A percentile compares a stretch with the other conserved stretches of the same genome.
Evolutionary conservation across 495 filamentous ascomycete species (phyloP).

Genomic region (Neurospora hispaniola): DNA sequence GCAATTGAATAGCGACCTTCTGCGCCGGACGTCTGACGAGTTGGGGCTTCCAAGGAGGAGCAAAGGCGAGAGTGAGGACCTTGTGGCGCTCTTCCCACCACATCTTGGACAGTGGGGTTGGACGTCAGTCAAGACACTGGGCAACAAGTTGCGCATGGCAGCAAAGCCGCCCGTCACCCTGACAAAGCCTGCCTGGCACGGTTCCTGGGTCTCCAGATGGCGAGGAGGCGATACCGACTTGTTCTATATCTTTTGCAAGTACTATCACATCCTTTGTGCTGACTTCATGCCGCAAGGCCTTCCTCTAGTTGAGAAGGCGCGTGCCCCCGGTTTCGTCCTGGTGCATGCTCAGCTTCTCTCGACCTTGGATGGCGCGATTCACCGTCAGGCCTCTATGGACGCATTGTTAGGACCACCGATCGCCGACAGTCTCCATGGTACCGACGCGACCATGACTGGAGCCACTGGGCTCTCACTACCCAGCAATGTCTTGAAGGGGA

Average conservation of each 20-base stretch:
- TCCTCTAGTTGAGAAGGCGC: constrained; percentile 49
- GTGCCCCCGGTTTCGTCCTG: constrained; percentile 70
- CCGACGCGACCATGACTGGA: constrained; percentile 61
- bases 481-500: constrained; percentile 62
- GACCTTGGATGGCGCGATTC: constrained; percentile 75
- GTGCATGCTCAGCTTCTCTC: constrained; percentile 79
- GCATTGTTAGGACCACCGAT: constrained; percentile 51
- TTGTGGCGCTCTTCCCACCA: constrained; percentile 63
- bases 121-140: constrained; percentile 50
- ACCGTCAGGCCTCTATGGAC: constrained; percentile 50
- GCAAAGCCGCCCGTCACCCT: constrained; percentile 59
- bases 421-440: constrained; percentile 65
- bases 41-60: constrained; percentile 42
- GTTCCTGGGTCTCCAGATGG: constrained; percentile 81
- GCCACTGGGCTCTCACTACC: constrained; percentile 36
- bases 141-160: constrained; percentile 55
- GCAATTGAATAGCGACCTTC: constrained; percentile 52
- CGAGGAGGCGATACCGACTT: constrained; percentile 83
- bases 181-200: constrained; percentile 69
- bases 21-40: constrained; percentile 62
- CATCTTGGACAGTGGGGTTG: constrained; percentile 62
- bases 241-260: constrained; percentile 89
- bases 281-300: constrained; percentile 64
- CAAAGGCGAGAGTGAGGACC: constrained; percentile 42
- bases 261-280: constrained; percentile 72